A percentile compares a stretch with the other conserved stretches of the same genome.
Evolutionary conservation across 208 protist species (phyloP).

Genomic region (Trypanosoma brucei): DNA sequence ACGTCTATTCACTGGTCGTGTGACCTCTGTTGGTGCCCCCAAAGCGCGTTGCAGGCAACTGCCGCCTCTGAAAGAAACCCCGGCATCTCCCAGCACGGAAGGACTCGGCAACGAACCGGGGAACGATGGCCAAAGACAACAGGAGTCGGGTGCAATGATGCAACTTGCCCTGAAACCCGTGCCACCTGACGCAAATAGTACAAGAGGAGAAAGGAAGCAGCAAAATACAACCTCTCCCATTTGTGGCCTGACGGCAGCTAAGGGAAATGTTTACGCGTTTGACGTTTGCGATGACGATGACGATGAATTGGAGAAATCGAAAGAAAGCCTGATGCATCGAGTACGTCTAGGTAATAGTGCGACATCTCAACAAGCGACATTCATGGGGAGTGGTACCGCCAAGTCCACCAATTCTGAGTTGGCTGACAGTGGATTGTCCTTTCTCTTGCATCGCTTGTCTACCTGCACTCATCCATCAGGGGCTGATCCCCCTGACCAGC

Average conservation of each 20-base stretch:
- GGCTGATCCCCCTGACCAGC: constrained; percentile 3
- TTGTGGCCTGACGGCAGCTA: not conserved
- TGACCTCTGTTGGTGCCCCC: not conserved
- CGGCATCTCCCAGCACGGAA: not conserved
- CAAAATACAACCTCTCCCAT: not conserved
- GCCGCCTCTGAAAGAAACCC: not conserved
- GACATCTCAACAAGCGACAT: constrained; percentile 12
- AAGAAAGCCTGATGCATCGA: constrained; percentile 14
- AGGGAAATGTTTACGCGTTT: constrained; percentile 15
- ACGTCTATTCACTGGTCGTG: not conserved
- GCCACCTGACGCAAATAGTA: not conserved
- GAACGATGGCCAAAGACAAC: not conserved
- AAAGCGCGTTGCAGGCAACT: not conserved
- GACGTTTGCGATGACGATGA: constrained; percentile 32
- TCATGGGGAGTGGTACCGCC: constrained; percentile 1
- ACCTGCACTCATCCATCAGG: constrained; percentile 4
- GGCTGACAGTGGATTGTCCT: constrained; percentile 5
- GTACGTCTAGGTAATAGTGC: not conserved
- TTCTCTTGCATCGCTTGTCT: not conserved
- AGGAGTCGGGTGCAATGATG: not conserved
- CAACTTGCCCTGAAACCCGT: not conserved
- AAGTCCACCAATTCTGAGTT: not conserved
- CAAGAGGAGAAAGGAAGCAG: not conserved
- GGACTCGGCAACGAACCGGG: not conserved
- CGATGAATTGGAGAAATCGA: constrained; percentile 62